Base-by-base conservation (phyloP, 352 stramenopile species). In the Pythium monospermum region DNA sequence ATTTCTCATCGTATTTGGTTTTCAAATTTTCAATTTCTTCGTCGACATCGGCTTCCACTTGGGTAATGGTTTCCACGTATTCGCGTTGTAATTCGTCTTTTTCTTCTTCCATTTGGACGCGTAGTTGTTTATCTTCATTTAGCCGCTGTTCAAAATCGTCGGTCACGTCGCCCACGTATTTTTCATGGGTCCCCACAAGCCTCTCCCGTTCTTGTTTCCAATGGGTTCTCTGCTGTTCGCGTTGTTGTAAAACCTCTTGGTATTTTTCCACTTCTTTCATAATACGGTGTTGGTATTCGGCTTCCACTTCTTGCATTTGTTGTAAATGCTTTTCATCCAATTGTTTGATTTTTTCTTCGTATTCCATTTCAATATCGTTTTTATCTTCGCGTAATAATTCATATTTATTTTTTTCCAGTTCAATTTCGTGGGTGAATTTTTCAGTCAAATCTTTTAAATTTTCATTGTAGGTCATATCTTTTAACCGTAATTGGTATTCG, bases 381-480 rank as follows among this genome's bases (percentile, higher is more conserved):
- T 97, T 97, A 64, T 96, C 87, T 44, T 96, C 87, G 47, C 82
- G 68, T 22, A 97, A 56, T 23, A 96, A 59, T 33, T 96, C 81
- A 53, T 91, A 96, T 49, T 91, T 92, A 66, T 91, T 93, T 56
- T 96, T 95, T 59, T 96, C 88, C 38, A 91, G 68, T 52, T 97
- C 90, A 32, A 97, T 85, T 67, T 98, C 87, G 56, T 96, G 87
- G 3, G 82, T 94, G 59, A 96, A 98, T 58, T 95, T 93, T 44
- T 97, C 87, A 4, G 79, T 96, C 31, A 95, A 59, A 52, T 98
- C 93, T 59, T 98, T 97, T 25, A 98, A 73, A 46, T 97, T 94
- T 53, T 98, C 92, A 43, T 84, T 87, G 69, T 97, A 97, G 49
- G 91, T 96, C 89, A 98, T 97, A 56, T 98, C 91, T 51, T 97